Percentiles rank a stretch among this genome's conserved stretches.
Evolutionary conservation across 805 yeast genomes (phyloP).

Genomic region (Saccharomycopsis fibuligera): DNA sequence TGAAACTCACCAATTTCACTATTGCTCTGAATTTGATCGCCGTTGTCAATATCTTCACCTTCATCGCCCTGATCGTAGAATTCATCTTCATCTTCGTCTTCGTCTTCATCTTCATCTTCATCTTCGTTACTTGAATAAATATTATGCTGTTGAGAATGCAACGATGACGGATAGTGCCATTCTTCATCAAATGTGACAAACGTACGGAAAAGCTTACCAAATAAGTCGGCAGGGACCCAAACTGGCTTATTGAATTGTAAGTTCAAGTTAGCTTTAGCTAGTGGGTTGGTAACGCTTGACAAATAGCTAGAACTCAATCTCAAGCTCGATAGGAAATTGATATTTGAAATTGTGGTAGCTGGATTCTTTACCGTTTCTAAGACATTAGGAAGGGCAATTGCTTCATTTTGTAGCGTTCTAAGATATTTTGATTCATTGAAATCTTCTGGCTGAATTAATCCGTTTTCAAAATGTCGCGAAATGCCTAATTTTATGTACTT

Average conservation of each 20-base stretch:
- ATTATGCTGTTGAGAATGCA: too few relatives aligned
- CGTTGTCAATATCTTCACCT: background rate
- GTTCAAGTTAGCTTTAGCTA: constrained; percentile 7
- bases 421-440: background rate
- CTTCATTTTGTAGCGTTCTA: background rate
- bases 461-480: constrained; percentile 5
- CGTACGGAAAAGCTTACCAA: constrained; percentile 6
- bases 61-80: background rate
- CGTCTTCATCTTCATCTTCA: too few relatives aligned
- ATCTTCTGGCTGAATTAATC: constrained; percentile 1
- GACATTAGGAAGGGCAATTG: background rate
- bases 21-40: background rate
- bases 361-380: background rate
- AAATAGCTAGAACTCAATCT: background rate
- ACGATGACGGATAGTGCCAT: too few relatives aligned
- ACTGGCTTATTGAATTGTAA: constrained; percentile 1
- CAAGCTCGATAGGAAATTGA: constrained; percentile 1
- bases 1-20: background rate
- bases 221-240: constrained; percentile 14
- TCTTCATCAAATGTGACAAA: constrained; percentile 7
- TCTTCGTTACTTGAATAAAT: too few relatives aligned
- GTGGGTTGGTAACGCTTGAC: background rate
- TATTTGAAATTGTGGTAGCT: background rate
- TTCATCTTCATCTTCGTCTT: too few relatives aligned
- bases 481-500: constrained; percentile 9